phyloP scores from a whole-genome alignment of 345 rosid genomes.

The Lumnitzera racemosa region DNA sequence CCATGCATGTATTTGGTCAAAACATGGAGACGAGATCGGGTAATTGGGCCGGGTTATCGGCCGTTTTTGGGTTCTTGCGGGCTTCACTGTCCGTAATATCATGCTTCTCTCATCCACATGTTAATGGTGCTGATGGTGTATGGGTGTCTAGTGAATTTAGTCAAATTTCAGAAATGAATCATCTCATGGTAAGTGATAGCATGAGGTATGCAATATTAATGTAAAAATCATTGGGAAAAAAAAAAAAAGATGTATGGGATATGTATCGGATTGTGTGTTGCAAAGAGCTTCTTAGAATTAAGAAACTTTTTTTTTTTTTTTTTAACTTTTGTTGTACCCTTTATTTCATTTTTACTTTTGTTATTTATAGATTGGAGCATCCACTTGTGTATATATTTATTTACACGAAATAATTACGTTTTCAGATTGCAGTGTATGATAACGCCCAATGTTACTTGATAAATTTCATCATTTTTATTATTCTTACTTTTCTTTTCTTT shows the following conservation, averaged over 20 bases:
- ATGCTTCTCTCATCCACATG: constrained; percentile 68
- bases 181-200: constrained; percentile 82
- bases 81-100: constrained; percentile 47
- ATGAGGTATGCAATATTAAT: constrained; percentile 89
- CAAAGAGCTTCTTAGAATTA: too few relatives aligned
- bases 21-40: constrained; percentile 12
- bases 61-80: constrained; percentile 30
- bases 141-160: constrained; percentile 69
- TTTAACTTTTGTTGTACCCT: too few relatives aligned
- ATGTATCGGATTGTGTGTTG: background rate
- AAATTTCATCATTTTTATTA: too few relatives aligned
- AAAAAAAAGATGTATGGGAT: background rate
- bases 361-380: too few relatives aligned
- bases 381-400: too few relatives aligned
- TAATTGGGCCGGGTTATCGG: constrained; percentile 29
- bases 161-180: constrained; percentile 66
- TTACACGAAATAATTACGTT: too few relatives aligned
- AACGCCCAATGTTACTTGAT: too few relatives aligned
- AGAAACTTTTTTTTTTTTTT: too few relatives aligned
- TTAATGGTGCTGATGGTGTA: constrained; percentile 49
- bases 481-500: too few relatives aligned
- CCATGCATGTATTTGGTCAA: background rate
- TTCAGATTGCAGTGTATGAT: too few relatives aligned
- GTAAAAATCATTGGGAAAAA: constrained; percentile 22
- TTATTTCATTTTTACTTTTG: too few relatives aligned